Evolutionary conservation across 1,284 basidiomycete species (phyloP), one percentile per base, ranked within the genome.

Genomic region (Laetiporus sulphureus): DNA sequence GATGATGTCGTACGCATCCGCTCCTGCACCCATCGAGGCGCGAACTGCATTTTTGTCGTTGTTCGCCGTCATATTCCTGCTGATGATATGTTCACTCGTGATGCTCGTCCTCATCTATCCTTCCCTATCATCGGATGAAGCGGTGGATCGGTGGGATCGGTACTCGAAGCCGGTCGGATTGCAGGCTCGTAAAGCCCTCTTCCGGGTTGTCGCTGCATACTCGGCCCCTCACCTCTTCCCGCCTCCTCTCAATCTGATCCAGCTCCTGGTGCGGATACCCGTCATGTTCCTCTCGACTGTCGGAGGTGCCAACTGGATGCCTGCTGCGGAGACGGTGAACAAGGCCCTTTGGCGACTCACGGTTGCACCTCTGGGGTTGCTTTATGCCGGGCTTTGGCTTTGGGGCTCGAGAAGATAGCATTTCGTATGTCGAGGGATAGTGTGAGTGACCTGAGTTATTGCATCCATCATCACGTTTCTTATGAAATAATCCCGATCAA

Each of bases 191-290:
- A 59, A 58, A 32, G 47, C 55, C 1, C 72, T 73, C 45, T 55
- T 64, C n/a, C 55, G 53, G 22, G 59, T 64, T n/a, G 63, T 72
- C 7, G 40, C 56, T 18, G 40, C 45, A 5, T 77, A 77, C 48
- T 56, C 65, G 0, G 45, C 48, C 3, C 61, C 65, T 3, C 66
- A 68, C 44, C 54, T 52, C 33, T 79, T 74, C 49, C 74, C 73
- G 3, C 61, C 72, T 4, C 76, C 75, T 0, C 65, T 79, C 55
- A 78, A 74, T 53, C 44, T 78, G 19, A 33, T 64, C 5, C 52
- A 53, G n/a, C n/a, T 59, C 5, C 5, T 60, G 20, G 50, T 62
- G 4, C 48, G 38, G 20, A 23, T 58, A 10, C 61, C 61, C 1
- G 46, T 41, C 15, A 41, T 45, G 13, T 29, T 57, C 15, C 39